These are phyloP conservation scores for Lagerstroemia speciosa DNA, from an alignment of 345 rosid species.

Conservation along the genomic window DNA sequence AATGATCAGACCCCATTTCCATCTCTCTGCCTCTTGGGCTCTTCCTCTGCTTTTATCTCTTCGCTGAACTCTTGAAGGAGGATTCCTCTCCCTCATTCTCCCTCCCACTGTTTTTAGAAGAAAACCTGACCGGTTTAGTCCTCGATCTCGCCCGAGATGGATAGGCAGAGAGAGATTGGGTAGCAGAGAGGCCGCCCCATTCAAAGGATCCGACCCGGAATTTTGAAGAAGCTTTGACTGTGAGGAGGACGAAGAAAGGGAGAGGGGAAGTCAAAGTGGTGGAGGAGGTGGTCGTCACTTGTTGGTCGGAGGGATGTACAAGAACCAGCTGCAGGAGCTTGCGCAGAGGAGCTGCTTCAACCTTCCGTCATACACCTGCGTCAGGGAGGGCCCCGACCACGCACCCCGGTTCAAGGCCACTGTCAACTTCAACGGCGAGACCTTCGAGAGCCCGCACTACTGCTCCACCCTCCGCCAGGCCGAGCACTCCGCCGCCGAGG, in stretches of 20 bases:
- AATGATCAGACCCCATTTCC: conserved; percentile 8
- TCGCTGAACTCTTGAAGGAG: background rate
- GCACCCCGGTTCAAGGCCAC: conserved; percentile 96
- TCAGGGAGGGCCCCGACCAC: conserved; percentile 99
- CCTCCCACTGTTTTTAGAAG: background rate
- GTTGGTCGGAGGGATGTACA: conserved; percentile 49
- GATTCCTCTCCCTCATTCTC: background rate
- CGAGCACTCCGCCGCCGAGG: conserved; percentile 99
- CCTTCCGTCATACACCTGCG: conserved; percentile 83
- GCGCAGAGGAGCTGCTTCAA: conserved; percentile 99
- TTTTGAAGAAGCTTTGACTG: background rate
- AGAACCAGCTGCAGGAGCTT: conserved; percentile 99
- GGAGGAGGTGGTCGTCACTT: background rate
- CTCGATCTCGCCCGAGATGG: conserved; percentile 5
- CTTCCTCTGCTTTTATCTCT: background rate
- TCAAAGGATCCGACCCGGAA: background rate
- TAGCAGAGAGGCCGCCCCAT: background rate
- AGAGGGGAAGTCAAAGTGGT: background rate
- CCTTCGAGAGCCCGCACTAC: conserved; percentile 86
- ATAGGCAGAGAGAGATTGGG: background rate
- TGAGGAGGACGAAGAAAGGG: background rate
- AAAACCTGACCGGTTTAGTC: conserved; percentile 7
- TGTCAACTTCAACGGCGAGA: conserved; percentile 97
- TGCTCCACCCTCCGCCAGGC: conserved; percentile 99
- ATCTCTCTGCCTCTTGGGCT: background rate